Evolutionary conservation across 345 rosid genomes (phyloP).

Genomic region (Litchi chinensis): DNA sequence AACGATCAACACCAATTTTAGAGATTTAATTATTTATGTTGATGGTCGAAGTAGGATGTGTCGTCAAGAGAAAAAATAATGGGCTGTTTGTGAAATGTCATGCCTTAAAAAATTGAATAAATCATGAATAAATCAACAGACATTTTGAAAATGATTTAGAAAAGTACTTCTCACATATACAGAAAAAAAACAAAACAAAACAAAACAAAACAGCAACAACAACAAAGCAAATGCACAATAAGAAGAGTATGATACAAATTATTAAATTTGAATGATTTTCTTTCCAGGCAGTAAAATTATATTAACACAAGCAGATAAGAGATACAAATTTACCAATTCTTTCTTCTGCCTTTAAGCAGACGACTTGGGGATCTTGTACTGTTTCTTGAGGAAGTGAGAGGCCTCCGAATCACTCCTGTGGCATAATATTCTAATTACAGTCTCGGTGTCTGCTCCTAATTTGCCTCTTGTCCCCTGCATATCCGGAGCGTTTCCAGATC

Average conservation of each 20-base stretch:
- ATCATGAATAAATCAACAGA: neutral
- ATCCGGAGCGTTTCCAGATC: slow-evolving; percentile 57
- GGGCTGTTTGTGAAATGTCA: neutral
- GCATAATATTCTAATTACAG: slow-evolving; percentile 76
- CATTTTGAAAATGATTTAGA: neutral
- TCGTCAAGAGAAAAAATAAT: neutral
- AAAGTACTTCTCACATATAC: neutral
- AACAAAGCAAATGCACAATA: neutral
- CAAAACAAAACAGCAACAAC: no score
- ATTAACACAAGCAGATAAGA: neutral
- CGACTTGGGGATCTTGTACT: slow-evolving; percentile 90
- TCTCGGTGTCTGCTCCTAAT: slow-evolving; percentile 79
- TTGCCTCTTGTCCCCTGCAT: slow-evolving; percentile 64
- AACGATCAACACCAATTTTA: no score
- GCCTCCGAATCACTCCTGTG: slow-evolving; percentile 91
- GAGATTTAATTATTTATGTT: no score
- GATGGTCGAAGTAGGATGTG: no score
- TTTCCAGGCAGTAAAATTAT: neutral
- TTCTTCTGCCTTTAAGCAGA: slow-evolving; percentile 30
- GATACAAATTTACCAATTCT: neutral
- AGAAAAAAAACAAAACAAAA: no score
- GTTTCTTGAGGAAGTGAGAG: slow-evolving; percentile 86
- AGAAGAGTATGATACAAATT: neutral
- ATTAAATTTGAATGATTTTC: neutral
- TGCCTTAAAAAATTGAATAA: no score